Base-by-base conservation (phyloP, 139 green algal species). In the Trebouxia sp. region DNA sequence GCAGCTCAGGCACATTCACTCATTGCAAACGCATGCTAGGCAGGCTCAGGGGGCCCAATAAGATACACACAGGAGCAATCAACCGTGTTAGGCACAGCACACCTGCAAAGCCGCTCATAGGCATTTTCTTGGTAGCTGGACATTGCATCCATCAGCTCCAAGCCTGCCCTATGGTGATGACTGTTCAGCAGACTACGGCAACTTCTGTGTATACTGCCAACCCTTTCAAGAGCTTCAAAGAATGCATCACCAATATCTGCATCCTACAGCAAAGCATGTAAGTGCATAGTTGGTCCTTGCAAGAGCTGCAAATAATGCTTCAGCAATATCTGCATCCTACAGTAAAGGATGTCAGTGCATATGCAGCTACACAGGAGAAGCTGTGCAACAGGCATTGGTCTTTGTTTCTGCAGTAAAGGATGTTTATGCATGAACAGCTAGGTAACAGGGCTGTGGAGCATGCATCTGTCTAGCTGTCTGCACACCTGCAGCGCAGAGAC, bases 141-240 rank as follows among this genome's bases (percentile, higher is more conserved):
- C 96, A 99, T 99, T 28, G 90, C 80, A 83, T 99, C 96, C 95
- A 99, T 98, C 15, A 99, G 91, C 88, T 98, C 96, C 82, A 99
- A 81, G 7, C 96, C 96, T 24, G 96, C 96, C 2, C 96, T 88
- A 88, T 99, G 95, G 89, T 99, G 95, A 51, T 95, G 85, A 41
- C 89, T 95, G 75, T 91, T 82, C 80, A 98, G 85, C 87, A 99
- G 88, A 45, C 83, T 67, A 38, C 88, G 90, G 91, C 96, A 99
- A 89, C 98, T 98, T 77, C 88, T 88, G 65, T 99, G 96, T 72
- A 99, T 97, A 39, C 80, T 75, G 3, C 94, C 92, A 76, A 98
- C 96, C 15, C 94, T 87, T 8, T 85, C 76, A 43, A 99, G 88
- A 11, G 95, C 95, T 1, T 78, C 80, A 80, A 99, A 99, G 86